Evolutionary conservation across 2,329 filamentous ascomycete species (phyloP), one percentile per base, ranked within the genome.

Genomic region (Alternaria angustiovoidea): DNA sequence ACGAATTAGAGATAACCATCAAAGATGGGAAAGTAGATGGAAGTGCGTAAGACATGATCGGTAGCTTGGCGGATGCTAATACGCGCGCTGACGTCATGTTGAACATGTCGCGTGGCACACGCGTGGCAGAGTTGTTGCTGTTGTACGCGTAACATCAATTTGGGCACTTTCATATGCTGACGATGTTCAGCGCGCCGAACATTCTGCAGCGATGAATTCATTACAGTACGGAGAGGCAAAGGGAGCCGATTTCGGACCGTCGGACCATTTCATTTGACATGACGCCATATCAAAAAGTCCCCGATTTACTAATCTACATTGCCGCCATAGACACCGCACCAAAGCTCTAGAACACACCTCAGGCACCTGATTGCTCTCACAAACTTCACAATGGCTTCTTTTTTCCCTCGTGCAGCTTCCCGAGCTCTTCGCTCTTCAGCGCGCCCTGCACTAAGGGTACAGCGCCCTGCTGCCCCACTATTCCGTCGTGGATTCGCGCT

Each of bases 401-500:
- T 76, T 51, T 58, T 79, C 47, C 67, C 73, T 30, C 75, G 76
- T 63, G 68, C 72, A 66, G 71, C 74, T 74, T 75, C 77, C 34
- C 66, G 75, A 66, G 73, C 74, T 62, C 65, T 79, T 36, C 66
- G 67, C 48, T 65, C 61, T 47, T 58, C 71, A 39, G 63, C 68
- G 28, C 73, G 74, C 42, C 72, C 75, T 7, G 62, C 62, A 44
- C 36, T 76, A 57, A 61, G 62, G 20, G 49, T 61, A 44, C 74
- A 74, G 57, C 73, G 71, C 60, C 67, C 74, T 46, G 57, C 65
- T 44, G 52, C 59, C 44, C 69, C 72, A 28, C 67, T 75, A 62
- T 75, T 80, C 61, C 78, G 79, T 63, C 76, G 79, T 32, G 75
- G 71, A 39, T 65, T 80, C 28, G 70, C 74, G 30, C 75, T 76